A percentile compares a stretch with the other conserved stretches of the same genome.
These are phyloP conservation scores for Aspergillus arachidicola DNA, from an alignment of 2,329 filamentous ascomycete genomes.

Conservation along the genomic window DNA sequence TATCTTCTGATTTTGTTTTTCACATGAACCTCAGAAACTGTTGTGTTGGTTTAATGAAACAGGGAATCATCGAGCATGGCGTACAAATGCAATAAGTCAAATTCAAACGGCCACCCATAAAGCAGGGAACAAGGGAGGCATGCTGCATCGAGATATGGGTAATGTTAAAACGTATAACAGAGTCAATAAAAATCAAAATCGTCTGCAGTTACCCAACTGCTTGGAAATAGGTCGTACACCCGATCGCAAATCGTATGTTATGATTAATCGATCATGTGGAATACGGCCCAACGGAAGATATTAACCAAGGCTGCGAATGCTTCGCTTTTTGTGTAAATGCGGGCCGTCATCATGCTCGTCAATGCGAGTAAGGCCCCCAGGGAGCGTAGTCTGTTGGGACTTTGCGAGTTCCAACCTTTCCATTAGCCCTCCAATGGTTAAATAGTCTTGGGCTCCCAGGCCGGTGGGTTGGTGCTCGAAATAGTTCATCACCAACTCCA, in stretches of 20 bases:
- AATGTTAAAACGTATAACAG: slow-evolving; percentile 19
- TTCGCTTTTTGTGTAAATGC: slow-evolving; percentile 49
- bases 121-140: background rate
- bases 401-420: slow-evolving; percentile 79
- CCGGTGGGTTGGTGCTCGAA: slow-evolving; percentile 72
- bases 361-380: slow-evolving; percentile 48
- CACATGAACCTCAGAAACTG: slow-evolving; percentile 10
- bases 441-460: slow-evolving; percentile 76
- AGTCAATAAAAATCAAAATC: slow-evolving; percentile 13
- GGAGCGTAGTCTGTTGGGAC: slow-evolving; percentile 39
- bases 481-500: slow-evolving; percentile 80
- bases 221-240: background rate
- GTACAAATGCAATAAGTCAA: slow-evolving; percentile 19
- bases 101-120: slow-evolving; percentile 13
- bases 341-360: slow-evolving; percentile 46
- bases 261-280: background rate
- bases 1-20: slow-evolving; percentile 16
- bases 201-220: background rate
- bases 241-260: background rate
- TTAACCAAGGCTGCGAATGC: slow-evolving; percentile 46
- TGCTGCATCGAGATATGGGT: slow-evolving; percentile 8
- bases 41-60: slow-evolving; percentile 18
- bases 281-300: background rate
- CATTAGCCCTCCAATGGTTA: slow-evolving; percentile 77
- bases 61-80: slow-evolving; percentile 16